A percentile compares a stretch with the other conserved stretches of the same genome.
Conservation (phyloP, 805 yeast genomes). For the Spathaspora arborariae region DNA sequence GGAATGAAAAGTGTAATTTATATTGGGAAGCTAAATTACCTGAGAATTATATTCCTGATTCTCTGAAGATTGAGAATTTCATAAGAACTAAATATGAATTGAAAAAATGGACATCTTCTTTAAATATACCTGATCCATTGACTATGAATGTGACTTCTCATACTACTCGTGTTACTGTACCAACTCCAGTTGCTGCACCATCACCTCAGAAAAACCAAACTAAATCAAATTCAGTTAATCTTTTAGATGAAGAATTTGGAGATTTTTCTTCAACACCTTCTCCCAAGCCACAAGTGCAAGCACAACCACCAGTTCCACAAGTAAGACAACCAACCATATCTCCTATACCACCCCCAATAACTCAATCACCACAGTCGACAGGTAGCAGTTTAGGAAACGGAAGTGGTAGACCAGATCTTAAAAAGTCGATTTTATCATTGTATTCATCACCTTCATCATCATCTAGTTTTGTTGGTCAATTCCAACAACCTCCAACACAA, state of each 20-base stretch:
- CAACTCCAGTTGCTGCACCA: constrained; percentile 1
- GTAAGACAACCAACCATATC: background rate
- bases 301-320: constrained; percentile 1
- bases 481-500: constrained; percentile 19
- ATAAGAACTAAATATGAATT: constrained; percentile 89
- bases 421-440: constrained; percentile 84
- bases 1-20: constrained; percentile 71
- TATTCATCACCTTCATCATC: constrained; percentile 65
- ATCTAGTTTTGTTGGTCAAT: constrained; percentile 28
- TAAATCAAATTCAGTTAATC: constrained; percentile 9
- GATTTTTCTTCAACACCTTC: constrained; percentile 28
- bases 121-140: constrained; percentile 57
- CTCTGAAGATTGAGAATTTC: constrained; percentile 79
- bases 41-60: constrained; percentile 69
- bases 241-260: constrained; percentile 42
- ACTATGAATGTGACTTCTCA: constrained; percentile 17
- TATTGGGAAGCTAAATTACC: constrained; percentile 86
- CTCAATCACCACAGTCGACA: constrained; percentile 31
- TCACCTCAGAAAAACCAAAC: constrained; percentile 5
- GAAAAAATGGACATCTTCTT: constrained; percentile 77
- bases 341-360: constrained; percentile 10
- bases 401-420: constrained; percentile 72
- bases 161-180: background rate
- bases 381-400: constrained; percentile 25
- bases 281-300: constrained; percentile 10